Evolutionary conservation across 192 early-diverging fungal genomes (phyloP).

Genomic region (Rhizophagus clarus): DNA sequence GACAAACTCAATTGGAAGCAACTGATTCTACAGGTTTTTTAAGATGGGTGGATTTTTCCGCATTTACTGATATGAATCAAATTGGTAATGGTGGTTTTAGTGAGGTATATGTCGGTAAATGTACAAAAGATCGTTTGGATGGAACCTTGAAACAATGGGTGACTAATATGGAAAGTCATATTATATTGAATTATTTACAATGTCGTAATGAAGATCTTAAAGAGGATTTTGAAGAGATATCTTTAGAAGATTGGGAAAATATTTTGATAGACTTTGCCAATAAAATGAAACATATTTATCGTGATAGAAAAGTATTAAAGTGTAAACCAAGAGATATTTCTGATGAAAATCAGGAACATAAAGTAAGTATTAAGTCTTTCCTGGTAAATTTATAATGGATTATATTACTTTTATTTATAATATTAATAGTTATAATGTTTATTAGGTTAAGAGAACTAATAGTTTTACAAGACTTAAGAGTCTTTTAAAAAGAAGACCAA

Average conservation of each 20-base stretch:
- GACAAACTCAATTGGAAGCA: constrained; percentile 10
- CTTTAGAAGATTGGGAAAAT: neutral
- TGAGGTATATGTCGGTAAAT: neutral
- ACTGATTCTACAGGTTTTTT: neutral
- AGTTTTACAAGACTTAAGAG: neutral
- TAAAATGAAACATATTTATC: constrained; percentile 1
- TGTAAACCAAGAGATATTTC: neutral
- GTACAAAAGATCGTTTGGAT: neutral
- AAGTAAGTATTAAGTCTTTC: neutral
- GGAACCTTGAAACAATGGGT: constrained; percentile 11
- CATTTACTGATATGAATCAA: neutral
- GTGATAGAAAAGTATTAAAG: neutral
- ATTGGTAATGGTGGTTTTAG: neutral
- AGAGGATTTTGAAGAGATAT: neutral
- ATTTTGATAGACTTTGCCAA: neutral
- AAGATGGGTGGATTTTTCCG: neutral
- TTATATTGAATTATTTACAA: constrained; percentile 10
- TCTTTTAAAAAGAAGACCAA: neutral
- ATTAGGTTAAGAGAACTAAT: neutral
- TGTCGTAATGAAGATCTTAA: neutral
- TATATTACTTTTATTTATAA: neutral
- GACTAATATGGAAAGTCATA: neutral
- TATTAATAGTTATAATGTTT: neutral
- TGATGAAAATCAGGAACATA: neutral
- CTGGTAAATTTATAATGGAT: too few relatives aligned